Conservation (phyloP, 305 asterid species). For the Fraxinus baroniana region DNA sequence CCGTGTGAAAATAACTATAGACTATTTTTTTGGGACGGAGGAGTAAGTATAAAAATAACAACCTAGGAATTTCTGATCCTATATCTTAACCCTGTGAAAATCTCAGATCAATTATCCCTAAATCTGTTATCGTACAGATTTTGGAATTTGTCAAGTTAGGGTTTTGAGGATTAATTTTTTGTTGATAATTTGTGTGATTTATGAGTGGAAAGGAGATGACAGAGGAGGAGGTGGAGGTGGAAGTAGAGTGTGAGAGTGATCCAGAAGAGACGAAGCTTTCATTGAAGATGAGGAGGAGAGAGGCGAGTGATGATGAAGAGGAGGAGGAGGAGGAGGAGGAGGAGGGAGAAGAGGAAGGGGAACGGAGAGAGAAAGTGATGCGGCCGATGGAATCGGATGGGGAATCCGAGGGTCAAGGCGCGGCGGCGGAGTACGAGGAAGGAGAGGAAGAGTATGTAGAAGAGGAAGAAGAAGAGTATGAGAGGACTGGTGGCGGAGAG, state of each 20-base stretch:
- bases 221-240: conserved; percentile 43
- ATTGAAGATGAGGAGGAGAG: conserved; percentile 84
- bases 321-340: too few species aligned
- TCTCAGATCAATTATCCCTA: neutral
- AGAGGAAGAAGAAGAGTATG: conserved; percentile 35
- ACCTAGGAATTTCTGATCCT: neutral
- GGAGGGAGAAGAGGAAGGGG: conserved; percentile 38
- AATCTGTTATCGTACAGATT: neutral
- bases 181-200: neutral
- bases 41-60: too few species aligned
- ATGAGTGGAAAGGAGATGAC: conserved; percentile 45
- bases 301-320: conserved; percentile 85
- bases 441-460: conserved; percentile 36
- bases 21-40: too few species aligned
- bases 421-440: conserved; percentile 69
- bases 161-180: neutral
- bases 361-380: conserved; percentile 33
- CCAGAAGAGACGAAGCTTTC: conserved; percentile 92
- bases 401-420: conserved; percentile 67
- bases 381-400: conserved; percentile 61
- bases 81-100: neutral
- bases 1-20: too few species aligned
- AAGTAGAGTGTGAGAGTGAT: conserved; percentile 80
- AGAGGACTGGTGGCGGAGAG: conserved; percentile 25
- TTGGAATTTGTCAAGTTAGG: neutral